Percentiles rank a stretch among this genome's conserved stretches.
phyloP scores from a whole-genome alignment of 2,329 filamentous ascomycete species.

The Alternaria arborescens region DNA sequence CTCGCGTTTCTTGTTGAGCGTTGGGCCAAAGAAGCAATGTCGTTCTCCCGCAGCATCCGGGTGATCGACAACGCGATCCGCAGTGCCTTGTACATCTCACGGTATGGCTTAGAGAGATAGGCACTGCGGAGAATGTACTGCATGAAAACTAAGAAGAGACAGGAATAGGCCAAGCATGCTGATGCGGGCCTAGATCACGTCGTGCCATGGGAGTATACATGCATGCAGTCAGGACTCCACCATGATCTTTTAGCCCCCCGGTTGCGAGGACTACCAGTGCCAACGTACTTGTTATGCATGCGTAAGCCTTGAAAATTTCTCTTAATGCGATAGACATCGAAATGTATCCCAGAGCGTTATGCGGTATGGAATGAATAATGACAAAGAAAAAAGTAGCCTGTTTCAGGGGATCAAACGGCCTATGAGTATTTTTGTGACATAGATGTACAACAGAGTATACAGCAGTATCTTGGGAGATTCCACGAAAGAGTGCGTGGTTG shows the following conservation, averaged over 20 bases:
- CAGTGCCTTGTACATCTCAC: slow-evolving; percentile 11
- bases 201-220: background rate
- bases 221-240: background rate
- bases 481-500: background rate
- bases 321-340: background rate
- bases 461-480: background rate
- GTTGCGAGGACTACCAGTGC: background rate
- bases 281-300: background rate
- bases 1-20: slow-evolving; percentile 6
- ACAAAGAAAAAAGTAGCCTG: background rate
- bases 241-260: background rate
- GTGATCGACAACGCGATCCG: slow-evolving; percentile 7
- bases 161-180: background rate
- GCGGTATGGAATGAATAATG: background rate
- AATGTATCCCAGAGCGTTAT: background rate
- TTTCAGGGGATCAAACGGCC: background rate
- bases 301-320: background rate
- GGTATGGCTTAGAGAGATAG: background rate
- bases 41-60: slow-evolving; percentile 2
- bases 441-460: background rate
- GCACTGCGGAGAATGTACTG: slow-evolving; percentile 7
- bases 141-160: background rate
- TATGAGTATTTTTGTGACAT: background rate
- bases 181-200: slow-evolving; percentile 13
- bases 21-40: slow-evolving; percentile 12